Conservation (phyloP, 176 grass and related monocot genomes). For the Triticum dicoccoides region DNA sequence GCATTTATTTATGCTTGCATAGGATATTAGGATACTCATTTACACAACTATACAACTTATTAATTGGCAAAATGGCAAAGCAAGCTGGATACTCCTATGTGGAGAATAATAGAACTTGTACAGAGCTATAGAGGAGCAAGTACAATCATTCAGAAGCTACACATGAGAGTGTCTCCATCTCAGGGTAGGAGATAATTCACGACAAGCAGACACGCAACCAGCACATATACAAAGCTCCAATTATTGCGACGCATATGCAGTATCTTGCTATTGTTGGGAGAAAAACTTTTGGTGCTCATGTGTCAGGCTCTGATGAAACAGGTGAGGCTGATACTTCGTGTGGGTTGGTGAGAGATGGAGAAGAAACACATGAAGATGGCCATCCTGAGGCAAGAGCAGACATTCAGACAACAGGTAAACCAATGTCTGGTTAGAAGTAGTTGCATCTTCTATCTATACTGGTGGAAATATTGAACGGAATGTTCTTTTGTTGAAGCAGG, state of each 20-base stretch:
- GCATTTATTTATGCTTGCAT: slow-evolving; percentile 37
- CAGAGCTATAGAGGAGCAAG: not conserved
- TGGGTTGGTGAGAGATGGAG: slow-evolving; percentile 34
- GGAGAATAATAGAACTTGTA: not conserved
- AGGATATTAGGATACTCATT: slow-evolving; percentile 53
- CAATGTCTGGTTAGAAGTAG: not conserved
- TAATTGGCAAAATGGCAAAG: slow-evolving; percentile 26
- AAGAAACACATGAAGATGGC: slow-evolving; percentile 68
- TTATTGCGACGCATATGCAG: not conserved
- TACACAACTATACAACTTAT: slow-evolving; percentile 20
- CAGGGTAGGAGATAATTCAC: not conserved
- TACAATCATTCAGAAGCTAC: slow-evolving; percentile 7
- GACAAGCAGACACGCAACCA: slow-evolving; percentile 17
- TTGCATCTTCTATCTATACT: not conserved
- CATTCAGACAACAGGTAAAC: slow-evolving; percentile 74
- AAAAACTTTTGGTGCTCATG: not conserved
- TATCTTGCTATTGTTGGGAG: slow-evolving; percentile 7
- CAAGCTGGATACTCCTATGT: slow-evolving; percentile 6
- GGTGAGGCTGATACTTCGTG: slow-evolving; percentile 5
- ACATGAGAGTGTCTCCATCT: not conserved
- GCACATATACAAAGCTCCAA: slow-evolving; percentile 16
- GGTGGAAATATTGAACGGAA: not conserved
- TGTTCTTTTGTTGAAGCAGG: slow-evolving; percentile 38
- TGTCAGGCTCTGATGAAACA: slow-evolving; percentile 14
- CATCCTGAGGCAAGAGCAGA: slow-evolving; percentile 73